A percentile compares a stretch with the other conserved stretches of the same genome.
phyloP scores from a whole-genome alignment of 352 stramenopile genomes.

The Phytophthora tubulina region DNA sequence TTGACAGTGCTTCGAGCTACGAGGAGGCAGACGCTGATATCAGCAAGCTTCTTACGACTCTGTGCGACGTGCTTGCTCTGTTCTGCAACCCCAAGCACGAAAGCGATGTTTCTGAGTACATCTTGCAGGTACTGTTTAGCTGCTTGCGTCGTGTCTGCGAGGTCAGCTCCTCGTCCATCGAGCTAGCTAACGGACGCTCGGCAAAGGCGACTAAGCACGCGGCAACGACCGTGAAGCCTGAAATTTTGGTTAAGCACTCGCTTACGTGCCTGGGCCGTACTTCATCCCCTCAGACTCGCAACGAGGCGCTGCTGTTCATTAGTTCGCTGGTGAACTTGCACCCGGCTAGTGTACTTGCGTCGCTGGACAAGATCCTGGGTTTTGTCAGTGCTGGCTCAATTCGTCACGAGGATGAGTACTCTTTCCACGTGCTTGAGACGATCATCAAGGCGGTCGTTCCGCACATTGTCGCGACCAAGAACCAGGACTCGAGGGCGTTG shows the following conservation, averaged over 20 bases:
- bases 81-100: constrained; percentile 67
- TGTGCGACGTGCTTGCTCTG: constrained; percentile 67
- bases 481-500: constrained; percentile 21
- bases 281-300: constrained; percentile 79
- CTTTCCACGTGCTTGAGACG: constrained; percentile 88
- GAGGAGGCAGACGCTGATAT: constrained; percentile 36
- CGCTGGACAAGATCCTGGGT: constrained; percentile 81
- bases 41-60: constrained; percentile 60
- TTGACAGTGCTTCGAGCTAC: constrained; percentile 50
- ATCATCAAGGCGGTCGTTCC: constrained; percentile 85
- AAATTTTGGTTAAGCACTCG: constrained; percentile 84
- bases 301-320: constrained; percentile 86
- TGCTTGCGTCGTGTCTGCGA: constrained; percentile 82
- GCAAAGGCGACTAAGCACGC: constrained; percentile 34
- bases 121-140: constrained; percentile 83
- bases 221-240: constrained; percentile 50
- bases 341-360: constrained; percentile 73
- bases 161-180: constrained; percentile 20
- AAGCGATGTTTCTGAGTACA: constrained; percentile 76
- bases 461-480: constrained; percentile 60
- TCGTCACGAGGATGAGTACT: constrained; percentile 86
- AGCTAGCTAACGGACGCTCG: constrained; percentile 9
- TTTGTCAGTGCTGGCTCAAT: constrained; percentile 70
- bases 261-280: constrained; percentile 72
- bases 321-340: constrained; percentile 83